Conservation (phyloP, 352 stramenopile genomes). For the Blastocystis sp. region DNA sequence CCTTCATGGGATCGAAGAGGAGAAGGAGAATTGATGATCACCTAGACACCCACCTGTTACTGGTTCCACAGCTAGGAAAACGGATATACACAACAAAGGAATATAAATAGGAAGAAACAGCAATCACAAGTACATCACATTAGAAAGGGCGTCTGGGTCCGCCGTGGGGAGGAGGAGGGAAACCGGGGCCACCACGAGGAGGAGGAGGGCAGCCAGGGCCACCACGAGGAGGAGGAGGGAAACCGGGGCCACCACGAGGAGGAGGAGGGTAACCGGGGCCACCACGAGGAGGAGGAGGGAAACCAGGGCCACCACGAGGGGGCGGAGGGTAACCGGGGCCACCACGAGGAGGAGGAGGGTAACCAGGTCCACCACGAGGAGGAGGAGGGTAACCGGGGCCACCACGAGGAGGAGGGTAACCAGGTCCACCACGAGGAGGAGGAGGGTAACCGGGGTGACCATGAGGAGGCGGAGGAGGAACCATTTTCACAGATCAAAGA, state of each 20-base stretch:
- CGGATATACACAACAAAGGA: not conserved
- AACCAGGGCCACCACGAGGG: not conserved
- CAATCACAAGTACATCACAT: not conserved
- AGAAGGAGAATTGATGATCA: too few relatives aligned
- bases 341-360: too few relatives aligned
- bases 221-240: not conserved
- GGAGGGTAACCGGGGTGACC: not conserved
- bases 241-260: not conserved
- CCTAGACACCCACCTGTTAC: too few relatives aligned
- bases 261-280: not conserved
- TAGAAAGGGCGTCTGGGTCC: not conserved
- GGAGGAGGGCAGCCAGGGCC: not conserved
- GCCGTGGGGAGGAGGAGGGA: not conserved
- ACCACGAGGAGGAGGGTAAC: not conserved
- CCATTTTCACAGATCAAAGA: not conserved
- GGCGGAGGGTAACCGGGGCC: too few relatives aligned
- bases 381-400: not conserved
- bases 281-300: not conserved
- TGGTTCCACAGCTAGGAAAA: not conserved
- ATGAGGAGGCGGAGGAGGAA: conserved; percentile 2
- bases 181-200: not conserved
- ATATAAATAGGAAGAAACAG: not conserved
- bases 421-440: not conserved
- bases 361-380: not conserved
- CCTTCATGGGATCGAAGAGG: too few relatives aligned